Evolutionary conservation across 2,329 filamentous ascomycete species (phyloP), one percentile per base, ranked within the genome.

Genomic region (Aspergillus felis): DNA sequence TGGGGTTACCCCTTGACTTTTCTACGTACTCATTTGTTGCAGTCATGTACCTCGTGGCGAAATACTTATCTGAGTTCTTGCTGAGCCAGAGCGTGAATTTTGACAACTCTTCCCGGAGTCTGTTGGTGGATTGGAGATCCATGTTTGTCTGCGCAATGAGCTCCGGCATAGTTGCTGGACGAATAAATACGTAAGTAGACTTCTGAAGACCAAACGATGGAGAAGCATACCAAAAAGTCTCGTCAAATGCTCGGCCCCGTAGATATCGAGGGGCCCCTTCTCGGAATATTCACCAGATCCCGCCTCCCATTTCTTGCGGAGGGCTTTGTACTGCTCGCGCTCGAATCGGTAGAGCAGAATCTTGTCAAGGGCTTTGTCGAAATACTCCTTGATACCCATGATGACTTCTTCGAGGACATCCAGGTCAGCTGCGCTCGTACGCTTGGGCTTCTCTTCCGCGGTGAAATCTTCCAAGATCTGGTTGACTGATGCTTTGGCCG

Each of bases 131-230:
- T 72, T 96, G 92, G 54, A 88, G 82, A 69, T 97, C 94, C 92
- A 99, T 96, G 76, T 97, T 97, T 53, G 94, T 99, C 73, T 99
- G 94, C 3, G 92, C 92, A 61, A 97, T 87, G 44, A 97, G 86
- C 71, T 99, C 94, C 0, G 94, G 93, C 66, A 97, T 86, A 1
- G 89, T 89, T 3, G 95, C 93, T 96, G 65, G 9, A 47, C 46
- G n/a, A 32, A 3, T 38, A 6, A 8, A 41, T 56, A 51, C 58
- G 51, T 60, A 52, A 56, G 27, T 46, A 42, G 27, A 41, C 41
- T 44, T 51, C 35, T 51, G 14, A 28, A 14, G 32, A 57, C 25
- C 28, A 25, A 53, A 44, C 20, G 46, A 20, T 27, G 47, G 4
- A 41, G 17, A 12, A 32, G 76, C 84, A 65, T 84, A 97, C 93